Conservation (phyloP, 2,329 filamentous ascomycete species). For the Microdochium trichocladiopsis region DNA sequence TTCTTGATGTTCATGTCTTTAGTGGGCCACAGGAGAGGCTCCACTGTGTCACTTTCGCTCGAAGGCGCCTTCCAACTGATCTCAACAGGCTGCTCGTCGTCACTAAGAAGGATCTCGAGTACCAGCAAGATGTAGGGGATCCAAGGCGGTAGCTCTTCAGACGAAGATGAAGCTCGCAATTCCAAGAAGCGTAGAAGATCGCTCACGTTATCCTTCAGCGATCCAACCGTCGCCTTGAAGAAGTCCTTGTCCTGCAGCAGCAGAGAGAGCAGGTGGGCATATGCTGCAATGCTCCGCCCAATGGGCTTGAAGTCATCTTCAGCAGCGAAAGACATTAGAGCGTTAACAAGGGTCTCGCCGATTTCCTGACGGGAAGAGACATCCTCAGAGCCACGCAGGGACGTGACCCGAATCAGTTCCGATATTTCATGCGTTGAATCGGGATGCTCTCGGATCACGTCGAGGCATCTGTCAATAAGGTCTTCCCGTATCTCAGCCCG, state of each 20-base stretch:
- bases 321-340: conserved; percentile 62
- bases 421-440: conserved; percentile 86
- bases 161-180: conserved; percentile 55
- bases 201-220: conserved; percentile 68
- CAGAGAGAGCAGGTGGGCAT: conserved; percentile 84
- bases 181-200: conserved; percentile 76
- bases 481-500: conserved; percentile 66
- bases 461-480: conserved; percentile 82
- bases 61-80: conserved; percentile 61
- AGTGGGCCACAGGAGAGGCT: conserved; percentile 49
- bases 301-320: conserved; percentile 58
- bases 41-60: conserved; percentile 38
- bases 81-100: conserved; percentile 75
- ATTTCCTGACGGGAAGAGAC: conserved; percentile 60
- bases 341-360: conserved; percentile 75
- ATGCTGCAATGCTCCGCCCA: conserved; percentile 65
- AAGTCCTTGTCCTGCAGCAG: conserved; percentile 78
- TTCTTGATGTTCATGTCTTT: conserved; percentile 55
- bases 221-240: conserved; percentile 67
- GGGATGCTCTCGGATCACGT: conserved; percentile 82
- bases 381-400: conserved; percentile 49
- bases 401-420: conserved; percentile 73
- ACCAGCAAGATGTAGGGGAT: conserved; percentile 85
- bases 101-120: conserved; percentile 81
- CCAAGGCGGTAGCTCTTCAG: conserved; percentile 83